Base-by-base conservation (phyloP, 345 rosid genomes). In the Isatis tinctoria region DNA sequence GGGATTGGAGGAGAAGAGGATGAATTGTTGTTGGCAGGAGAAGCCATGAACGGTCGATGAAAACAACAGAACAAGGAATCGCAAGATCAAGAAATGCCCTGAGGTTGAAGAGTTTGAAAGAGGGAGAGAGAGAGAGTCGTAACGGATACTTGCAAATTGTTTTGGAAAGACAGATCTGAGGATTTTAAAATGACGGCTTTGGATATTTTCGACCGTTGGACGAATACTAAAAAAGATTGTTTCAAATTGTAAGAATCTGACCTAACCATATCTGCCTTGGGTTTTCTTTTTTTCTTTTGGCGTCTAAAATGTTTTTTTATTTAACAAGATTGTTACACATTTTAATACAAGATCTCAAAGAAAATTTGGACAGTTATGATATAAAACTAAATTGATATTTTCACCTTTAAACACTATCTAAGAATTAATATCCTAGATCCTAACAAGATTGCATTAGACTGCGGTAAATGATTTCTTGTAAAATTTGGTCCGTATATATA, bases 161-260 rank as follows among this genome's bases (percentile, higher is more conserved):
- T 40, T 18, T 47, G 65, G 58, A 49, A 59, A 60, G 75, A 71
- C 58, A 0, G 33, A 61, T 71, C 33, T 62, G 40, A 13, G 47
- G 48, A 65, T 65, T 65, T 77, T 65, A 27, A 77, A 77, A 35
- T 36, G 69, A 53, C 28, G 78, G 24, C 28, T 28, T 18, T 20
- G 37, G 32, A 64, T 43, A 26, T 67, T 78, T 80, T 57, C 16
- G 85, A 82, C 83, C 83, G 79, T 82, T 82, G 75, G 79, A 28
- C 7, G 32, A 16, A 45, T 56, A 64, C 65, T 8, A 2, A 43
- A 54, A 54, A 63, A 37, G 7, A 11, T 7, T 48, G 17, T 43
- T 35, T 35, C 37, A 35, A 35, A 35, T 8, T 8, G 10, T 43
- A 14, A 2, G n/a, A 13, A 13, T 43, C 47, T 43, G 16, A n/a